These are phyloP conservation scores for Cladosporium sp. DNA, from an alignment of 2,329 filamentous ascomycete genomes.

Conservation along the genomic window DNA sequence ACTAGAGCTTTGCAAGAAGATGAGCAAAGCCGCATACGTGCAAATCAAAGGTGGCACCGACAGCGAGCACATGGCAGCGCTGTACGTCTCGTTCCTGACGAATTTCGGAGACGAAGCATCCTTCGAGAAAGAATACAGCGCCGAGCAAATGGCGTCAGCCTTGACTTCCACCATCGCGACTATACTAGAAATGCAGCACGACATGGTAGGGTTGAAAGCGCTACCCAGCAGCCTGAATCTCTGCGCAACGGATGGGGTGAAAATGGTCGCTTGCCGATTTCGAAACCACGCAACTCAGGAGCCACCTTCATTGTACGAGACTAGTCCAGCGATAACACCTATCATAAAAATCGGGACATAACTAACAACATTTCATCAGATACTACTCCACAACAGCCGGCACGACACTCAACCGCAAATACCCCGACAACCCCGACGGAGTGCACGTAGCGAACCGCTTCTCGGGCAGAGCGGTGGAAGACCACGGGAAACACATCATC, in stretches of 20 bases:
- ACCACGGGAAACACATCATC: constrained; percentile 50
- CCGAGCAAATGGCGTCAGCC: constrained; percentile 42
- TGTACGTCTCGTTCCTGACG: constrained; percentile 47
- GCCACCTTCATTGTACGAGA: constrained; percentile 42
- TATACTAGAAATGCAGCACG: constrained; percentile 43
- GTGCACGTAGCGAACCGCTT: constrained; percentile 31
- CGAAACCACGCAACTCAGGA: constrained; percentile 50
- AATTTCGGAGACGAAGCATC: constrained; percentile 15
- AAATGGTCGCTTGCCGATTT: constrained; percentile 49
- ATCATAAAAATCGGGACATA: too few species aligned
- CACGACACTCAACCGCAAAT: constrained; percentile 50
- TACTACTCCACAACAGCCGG: constrained; percentile 40
- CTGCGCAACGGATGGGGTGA: constrained; percentile 47
- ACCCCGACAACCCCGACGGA: constrained; percentile 45
- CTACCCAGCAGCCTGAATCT: constrained; percentile 51
- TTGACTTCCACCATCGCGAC: constrained; percentile 41
- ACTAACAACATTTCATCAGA: background rate
- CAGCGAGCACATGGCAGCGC: constrained; percentile 48
- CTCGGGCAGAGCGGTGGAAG: constrained; percentile 32
- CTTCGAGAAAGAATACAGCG: constrained; percentile 38
- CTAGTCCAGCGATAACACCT: background rate
- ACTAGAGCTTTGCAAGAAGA: constrained; percentile 41
- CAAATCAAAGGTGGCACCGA: constrained; percentile 50
- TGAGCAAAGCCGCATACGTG: constrained; percentile 46
- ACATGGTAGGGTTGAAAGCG: constrained; percentile 37